phyloP scores from a whole-genome alignment of 148 eudicot species.

The Chenopodium formosanum region DNA sequence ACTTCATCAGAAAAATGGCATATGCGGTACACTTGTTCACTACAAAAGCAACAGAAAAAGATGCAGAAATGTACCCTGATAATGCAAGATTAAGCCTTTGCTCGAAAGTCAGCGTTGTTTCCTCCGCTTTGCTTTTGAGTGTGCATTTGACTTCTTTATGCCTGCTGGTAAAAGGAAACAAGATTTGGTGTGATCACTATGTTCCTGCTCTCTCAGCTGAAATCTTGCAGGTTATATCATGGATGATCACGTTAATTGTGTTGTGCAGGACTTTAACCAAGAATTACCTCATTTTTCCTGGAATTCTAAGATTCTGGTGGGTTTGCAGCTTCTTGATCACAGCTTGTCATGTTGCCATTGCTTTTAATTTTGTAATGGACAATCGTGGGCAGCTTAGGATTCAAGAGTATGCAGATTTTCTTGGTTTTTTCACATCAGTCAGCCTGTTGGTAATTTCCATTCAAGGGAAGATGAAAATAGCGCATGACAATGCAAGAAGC shows the following conservation, averaged over 20 bases:
- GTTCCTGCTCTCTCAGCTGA: constrained; percentile 43
- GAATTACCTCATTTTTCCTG: constrained; percentile 40
- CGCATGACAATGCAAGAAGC: constrained; percentile 15
- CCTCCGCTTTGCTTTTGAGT: constrained; percentile 52
- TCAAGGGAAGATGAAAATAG: constrained; percentile 47
- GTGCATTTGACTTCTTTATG: constrained; percentile 42
- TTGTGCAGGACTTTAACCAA: constrained; percentile 34
- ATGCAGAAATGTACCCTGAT: constrained; percentile 30
- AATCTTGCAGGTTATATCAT: constrained; percentile 56
- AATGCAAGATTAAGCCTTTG: constrained; percentile 35
- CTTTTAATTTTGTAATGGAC: constrained; percentile 35
- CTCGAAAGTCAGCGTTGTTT: constrained; percentile 45
- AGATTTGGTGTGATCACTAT: constrained; percentile 33
- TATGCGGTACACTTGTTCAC: constrained; percentile 37
- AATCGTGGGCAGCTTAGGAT: constrained; percentile 35
- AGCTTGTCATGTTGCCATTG: constrained; percentile 39
- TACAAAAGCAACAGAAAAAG: constrained; percentile 33
- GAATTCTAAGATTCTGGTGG: constrained; percentile 82
- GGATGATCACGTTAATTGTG: constrained; percentile 44
- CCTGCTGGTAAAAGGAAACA: constrained; percentile 33
- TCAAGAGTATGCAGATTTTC: constrained; percentile 39
- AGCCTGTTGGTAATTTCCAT: constrained; percentile 52
- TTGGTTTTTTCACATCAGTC: constrained; percentile 50
- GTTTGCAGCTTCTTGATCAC: constrained; percentile 58
- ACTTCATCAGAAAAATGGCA: constrained; percentile 35